A percentile compares a stretch with the other conserved stretches of the same genome.
Evolutionary conservation across 2,329 filamentous ascomycete genomes (phyloP).

Genomic region (Pyrenophora tritici-repentis): DNA sequence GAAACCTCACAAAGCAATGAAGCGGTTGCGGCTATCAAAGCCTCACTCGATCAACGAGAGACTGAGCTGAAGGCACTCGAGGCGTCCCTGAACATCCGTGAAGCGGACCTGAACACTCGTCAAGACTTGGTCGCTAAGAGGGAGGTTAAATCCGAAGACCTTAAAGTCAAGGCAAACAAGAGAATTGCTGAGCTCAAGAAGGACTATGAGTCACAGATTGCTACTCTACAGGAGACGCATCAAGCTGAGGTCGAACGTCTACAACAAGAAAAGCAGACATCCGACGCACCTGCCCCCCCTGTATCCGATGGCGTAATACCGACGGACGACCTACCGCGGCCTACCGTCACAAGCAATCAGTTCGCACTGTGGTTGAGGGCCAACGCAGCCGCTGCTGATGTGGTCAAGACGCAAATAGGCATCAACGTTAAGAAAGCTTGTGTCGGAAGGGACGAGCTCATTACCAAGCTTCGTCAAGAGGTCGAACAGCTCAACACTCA

Average conservation of each 20-base stretch:
- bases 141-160: slow-evolving; percentile 29
- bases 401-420: slow-evolving; percentile 15
- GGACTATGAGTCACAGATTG: slow-evolving; percentile 38
- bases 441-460: slow-evolving; percentile 3
- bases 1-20: slow-evolving; percentile 56
- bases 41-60: slow-evolving; percentile 39
- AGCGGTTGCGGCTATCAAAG: slow-evolving; percentile 47
- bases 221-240: slow-evolving; percentile 51
- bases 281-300: slow-evolving; percentile 3
- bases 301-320: slow-evolving; percentile 23
- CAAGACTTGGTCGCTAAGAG: slow-evolving; percentile 22
- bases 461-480: slow-evolving; percentile 12
- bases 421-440: slow-evolving; percentile 11
- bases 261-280: slow-evolving; percentile 8
- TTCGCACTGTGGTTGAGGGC: slow-evolving; percentile 14
- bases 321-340: slow-evolving; percentile 27
- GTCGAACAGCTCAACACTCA: slow-evolving; percentile 19
- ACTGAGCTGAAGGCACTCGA: slow-evolving; percentile 46
- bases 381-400: slow-evolving; percentile 9
- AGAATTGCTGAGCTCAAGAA: slow-evolving; percentile 60
- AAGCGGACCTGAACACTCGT: slow-evolving; percentile 52
- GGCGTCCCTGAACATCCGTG: slow-evolving; percentile 49
- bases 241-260: slow-evolving; percentile 45
- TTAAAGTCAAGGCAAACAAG: slow-evolving; percentile 65
- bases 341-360: slow-evolving; percentile 15